phyloP scores from a whole-genome alignment of 139 green algal genomes.

The Chlamydomonas eustigma region DNA sequence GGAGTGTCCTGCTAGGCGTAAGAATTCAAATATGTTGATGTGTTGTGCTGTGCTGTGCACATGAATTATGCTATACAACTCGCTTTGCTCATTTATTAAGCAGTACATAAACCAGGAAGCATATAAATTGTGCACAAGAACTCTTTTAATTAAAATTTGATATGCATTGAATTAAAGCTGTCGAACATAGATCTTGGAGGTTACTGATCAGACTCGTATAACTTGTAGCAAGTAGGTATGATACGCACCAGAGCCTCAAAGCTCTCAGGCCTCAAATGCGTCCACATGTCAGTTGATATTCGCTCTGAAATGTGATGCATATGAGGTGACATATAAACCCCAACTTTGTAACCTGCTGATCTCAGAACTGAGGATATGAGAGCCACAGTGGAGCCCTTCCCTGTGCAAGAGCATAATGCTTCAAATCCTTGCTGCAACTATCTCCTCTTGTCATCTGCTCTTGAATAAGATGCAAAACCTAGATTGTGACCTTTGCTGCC shows the following conservation, averaged over 20 bases:
- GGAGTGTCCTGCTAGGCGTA: no score
- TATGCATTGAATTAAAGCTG: background rate
- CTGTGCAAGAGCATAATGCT: no score
- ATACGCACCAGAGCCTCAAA: background rate
- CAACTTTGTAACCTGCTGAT: constrained; percentile 53
- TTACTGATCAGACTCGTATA: no score
- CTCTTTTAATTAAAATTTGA: background rate
- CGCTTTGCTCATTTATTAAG: no score
- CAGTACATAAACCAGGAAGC: background rate
- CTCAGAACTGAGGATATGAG: constrained; percentile 65
- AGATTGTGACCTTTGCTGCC: constrained; percentile 82
- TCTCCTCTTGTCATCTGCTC: background rate
- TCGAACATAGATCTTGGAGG: no score
- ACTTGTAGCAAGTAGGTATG: background rate
- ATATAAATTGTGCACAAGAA: background rate
- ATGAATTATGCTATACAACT: no score
- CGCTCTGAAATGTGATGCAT: constrained; percentile 69
- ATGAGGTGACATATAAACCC: constrained; percentile 83
- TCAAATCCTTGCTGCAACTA: no score
- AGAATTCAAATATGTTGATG: no score
- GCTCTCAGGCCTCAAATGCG: background rate
- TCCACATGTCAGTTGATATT: background rate
- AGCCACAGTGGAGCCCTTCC: constrained; percentile 76
- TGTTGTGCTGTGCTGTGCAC: no score
- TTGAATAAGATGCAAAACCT: constrained; percentile 1